A percentile compares a stretch with the other conserved stretches of the same genome.
Conservation (phyloP, 768 basidiomycete genomes). For the Termitomyces titanicus region DNA sequence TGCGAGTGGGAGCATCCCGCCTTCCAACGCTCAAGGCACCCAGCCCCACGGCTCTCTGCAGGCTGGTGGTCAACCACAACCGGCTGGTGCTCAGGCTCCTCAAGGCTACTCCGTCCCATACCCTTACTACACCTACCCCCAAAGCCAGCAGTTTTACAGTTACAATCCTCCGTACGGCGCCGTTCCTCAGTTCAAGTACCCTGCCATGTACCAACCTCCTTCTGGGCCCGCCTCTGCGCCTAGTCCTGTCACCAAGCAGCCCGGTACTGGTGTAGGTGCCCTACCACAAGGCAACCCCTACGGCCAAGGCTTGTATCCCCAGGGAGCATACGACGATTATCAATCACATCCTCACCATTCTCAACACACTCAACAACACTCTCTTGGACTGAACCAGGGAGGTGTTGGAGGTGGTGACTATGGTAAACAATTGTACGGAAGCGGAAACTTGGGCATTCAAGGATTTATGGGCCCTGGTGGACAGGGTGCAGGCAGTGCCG, state of each 20-base stretch:
- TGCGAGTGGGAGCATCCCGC: constrained; percentile 41
- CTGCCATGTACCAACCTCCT: constrained; percentile 70
- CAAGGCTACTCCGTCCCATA: constrained; percentile 63
- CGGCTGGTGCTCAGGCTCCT: constrained; percentile 57
- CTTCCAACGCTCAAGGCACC: constrained; percentile 49
- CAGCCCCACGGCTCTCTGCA: constrained; percentile 54
- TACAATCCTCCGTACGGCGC: constrained; percentile 49
- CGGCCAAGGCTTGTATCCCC: constrained; percentile 61
- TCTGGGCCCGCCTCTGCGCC: constrained; percentile 65
- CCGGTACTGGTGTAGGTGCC: constrained; percentile 45
- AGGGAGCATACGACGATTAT: constrained; percentile 45
- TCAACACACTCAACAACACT: constrained; percentile 52
- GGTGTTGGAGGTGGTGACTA: constrained; percentile 38
- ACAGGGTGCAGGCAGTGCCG: constrained; percentile 37
- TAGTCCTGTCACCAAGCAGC: constrained; percentile 65
- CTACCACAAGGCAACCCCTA: constrained; percentile 56
- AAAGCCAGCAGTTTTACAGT: constrained; percentile 73
- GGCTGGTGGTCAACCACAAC: constrained; percentile 52
- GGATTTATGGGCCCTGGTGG: constrained; percentile 66
- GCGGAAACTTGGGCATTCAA: constrained; percentile 53
- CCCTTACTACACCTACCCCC: constrained; percentile 63
- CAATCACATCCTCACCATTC: constrained; percentile 45
- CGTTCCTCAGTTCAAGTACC: constrained; percentile 76
- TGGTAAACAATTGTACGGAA: constrained; percentile 45
- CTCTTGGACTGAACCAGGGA: constrained; percentile 40